Evolutionary conservation across 2,329 filamentous ascomycete genomes (phyloP).

Genomic region (Huntiella omanensis): DNA sequence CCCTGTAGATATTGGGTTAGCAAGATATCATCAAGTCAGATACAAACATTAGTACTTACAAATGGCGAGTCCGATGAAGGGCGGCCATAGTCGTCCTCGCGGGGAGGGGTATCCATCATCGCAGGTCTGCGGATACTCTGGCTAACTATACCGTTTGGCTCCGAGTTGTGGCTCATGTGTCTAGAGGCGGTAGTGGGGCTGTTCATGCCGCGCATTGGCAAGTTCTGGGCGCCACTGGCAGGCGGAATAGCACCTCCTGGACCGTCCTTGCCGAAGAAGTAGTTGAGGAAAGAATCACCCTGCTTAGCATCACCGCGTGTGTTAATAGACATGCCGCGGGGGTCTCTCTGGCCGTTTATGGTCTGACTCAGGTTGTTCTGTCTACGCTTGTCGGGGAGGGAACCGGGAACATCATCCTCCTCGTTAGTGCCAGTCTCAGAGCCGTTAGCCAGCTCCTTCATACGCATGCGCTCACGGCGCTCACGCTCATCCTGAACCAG

Average conservation of each 20-base stretch:
- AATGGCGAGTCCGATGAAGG: conserved; percentile 29
- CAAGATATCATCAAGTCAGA: not conserved
- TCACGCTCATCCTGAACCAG: conserved; percentile 68
- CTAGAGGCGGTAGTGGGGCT: conserved; percentile 20
- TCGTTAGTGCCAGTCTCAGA: conserved; percentile 20
- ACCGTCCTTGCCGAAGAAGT: conserved; percentile 96
- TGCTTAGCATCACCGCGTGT: conserved; percentile 38
- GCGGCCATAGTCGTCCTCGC: conserved; percentile 25
- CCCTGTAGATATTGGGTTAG: conserved; percentile 5
- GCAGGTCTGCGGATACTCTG: conserved; percentile 63
- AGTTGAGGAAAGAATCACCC: conserved; percentile 84
- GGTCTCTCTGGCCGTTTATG: conserved; percentile 6
- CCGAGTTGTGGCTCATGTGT: conserved; percentile 60
- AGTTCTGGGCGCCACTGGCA: conserved; percentile 13
- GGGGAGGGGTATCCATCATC: conserved; percentile 24
- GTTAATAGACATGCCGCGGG: conserved; percentile 56
- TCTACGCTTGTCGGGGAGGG: conserved; percentile 8
- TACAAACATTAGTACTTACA: conserved; percentile 28
- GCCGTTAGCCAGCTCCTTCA: conserved; percentile 75
- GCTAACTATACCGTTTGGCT: conserved; percentile 50
- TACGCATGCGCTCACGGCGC: conserved; percentile 61
- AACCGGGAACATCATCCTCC: conserved; percentile 17
- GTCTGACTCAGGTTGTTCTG: not conserved
- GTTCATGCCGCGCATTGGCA: conserved; percentile 10
- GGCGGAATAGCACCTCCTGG: conserved; percentile 19